A percentile compares a stretch with the other conserved stretches of the same genome.
These are phyloP conservation scores for Sclerospora graminicola DNA, from an alignment of 352 stramenopile species.

Conservation along the genomic window DNA sequence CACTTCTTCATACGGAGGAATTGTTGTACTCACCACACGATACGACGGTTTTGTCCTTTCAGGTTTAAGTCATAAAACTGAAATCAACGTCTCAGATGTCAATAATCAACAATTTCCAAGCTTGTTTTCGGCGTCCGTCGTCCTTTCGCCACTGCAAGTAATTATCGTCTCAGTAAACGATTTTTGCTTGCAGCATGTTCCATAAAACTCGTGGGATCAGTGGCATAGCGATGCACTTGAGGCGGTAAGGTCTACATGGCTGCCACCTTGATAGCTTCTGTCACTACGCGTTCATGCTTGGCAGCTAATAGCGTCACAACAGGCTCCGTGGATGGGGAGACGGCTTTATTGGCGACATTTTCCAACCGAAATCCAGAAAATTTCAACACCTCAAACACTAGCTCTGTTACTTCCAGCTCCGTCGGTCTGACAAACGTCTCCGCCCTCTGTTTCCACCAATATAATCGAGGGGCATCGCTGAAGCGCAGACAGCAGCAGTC, in stretches of 20 bases:
- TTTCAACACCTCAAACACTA: constrained; percentile 59
- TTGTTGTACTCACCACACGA: constrained; percentile 29
- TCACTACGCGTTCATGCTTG: constrained; percentile 52
- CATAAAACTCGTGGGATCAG: constrained; percentile 37
- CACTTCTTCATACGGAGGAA: constrained; percentile 25
- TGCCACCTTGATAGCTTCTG: constrained; percentile 59
- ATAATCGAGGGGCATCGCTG: constrained; percentile 33
- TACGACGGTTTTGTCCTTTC: constrained; percentile 9
- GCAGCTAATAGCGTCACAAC: constrained; percentile 47
- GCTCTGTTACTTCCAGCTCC: constrained; percentile 36
- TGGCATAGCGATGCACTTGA: constrained; percentile 54
- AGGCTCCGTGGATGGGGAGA: constrained; percentile 49
- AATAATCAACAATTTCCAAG: constrained; percentile 59
- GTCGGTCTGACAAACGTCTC: constrained; percentile 7
- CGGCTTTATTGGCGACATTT: constrained; percentile 70
- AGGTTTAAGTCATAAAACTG: constrained; percentile 55
- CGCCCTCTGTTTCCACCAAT: constrained; percentile 17
- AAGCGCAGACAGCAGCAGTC: constrained; percentile 33
- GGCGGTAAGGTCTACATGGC: constrained; percentile 63
- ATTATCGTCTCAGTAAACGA: constrained; percentile 30
- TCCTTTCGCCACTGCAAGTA: constrained; percentile 46
- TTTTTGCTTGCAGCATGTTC: constrained; percentile 33
- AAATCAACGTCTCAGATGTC: constrained; percentile 20
- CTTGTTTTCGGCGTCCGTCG: constrained; percentile 33
- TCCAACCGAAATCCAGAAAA: constrained; percentile 69